These are phyloP conservation scores for Cystobasidium sp. DNA, from an alignment of 1,284 basidiomycete species.

Conservation along the genomic window DNA sequence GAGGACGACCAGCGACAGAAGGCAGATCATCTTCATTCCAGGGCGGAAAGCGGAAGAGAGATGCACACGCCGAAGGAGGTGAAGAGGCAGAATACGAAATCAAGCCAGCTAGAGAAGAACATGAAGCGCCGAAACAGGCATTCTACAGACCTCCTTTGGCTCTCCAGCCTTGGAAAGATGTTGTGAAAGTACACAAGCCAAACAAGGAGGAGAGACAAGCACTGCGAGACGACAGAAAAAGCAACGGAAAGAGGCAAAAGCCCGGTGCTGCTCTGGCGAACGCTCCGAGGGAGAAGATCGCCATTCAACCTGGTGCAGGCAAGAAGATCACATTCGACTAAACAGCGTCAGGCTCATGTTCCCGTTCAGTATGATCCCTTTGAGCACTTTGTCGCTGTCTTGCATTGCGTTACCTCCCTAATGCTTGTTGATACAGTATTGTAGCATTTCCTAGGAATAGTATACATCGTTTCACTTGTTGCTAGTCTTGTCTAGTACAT, in stretches of 20 bases:
- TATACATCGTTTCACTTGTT: background rate
- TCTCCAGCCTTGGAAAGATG: constrained; percentile 43
- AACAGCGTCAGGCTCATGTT: background rate
- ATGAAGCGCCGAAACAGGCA: constrained; percentile 53
- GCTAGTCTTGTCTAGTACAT: background rate
- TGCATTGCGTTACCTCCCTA: background rate
- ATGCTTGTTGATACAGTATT: constrained; percentile 25
- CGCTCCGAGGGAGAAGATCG: constrained; percentile 81
- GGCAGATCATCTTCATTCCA: constrained; percentile 40
- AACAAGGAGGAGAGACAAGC: constrained; percentile 53
- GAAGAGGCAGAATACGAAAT: constrained; percentile 8
- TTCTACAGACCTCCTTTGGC: constrained; percentile 45
- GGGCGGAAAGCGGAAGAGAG: constrained; percentile 36
- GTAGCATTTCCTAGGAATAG: background rate
- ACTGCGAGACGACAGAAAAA: constrained; percentile 48
- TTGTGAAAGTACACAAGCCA: constrained; percentile 43
- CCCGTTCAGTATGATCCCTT: background rate
- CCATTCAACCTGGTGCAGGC: constrained; percentile 78
- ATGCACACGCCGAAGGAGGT: constrained; percentile 34
- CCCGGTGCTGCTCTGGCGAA: constrained; percentile 89
- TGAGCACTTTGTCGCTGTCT: background rate
- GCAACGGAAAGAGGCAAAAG: constrained; percentile 60
- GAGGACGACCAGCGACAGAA: constrained; percentile 12
- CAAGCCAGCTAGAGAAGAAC: background rate
- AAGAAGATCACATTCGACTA: constrained; percentile 76